Percentiles rank a stretch among this genome's conserved stretches.
These are phyloP conservation scores for Fusarium aywerte DNA, from an alignment of 2,329 filamentous ascomycete genomes.

Conservation along the genomic window DNA sequence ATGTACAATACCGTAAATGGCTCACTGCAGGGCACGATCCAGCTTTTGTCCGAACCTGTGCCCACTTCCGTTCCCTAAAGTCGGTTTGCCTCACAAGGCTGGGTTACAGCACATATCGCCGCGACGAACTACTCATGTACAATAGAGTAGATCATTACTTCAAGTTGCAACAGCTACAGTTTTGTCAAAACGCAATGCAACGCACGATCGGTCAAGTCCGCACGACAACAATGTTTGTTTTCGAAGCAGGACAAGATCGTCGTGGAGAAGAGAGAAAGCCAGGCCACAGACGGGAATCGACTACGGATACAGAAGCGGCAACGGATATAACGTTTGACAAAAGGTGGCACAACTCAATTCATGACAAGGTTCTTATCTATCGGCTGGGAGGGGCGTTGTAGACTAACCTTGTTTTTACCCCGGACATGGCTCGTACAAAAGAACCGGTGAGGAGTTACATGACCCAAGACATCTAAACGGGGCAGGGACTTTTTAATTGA, in stretches of 20 bases:
- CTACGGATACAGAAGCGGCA: not conserved
- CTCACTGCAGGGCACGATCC: not conserved
- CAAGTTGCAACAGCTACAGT: not conserved
- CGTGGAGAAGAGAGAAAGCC: not conserved
- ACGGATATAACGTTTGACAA: not conserved
- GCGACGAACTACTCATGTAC: not conserved
- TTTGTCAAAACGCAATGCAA: slow-evolving; percentile 9
- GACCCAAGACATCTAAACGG: not conserved
- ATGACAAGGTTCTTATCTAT: slow-evolving; percentile 26
- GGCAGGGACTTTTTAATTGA: not conserved
- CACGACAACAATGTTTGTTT: not conserved
- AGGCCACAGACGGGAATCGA: slow-evolving; percentile 10
- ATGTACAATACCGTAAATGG: too few relatives aligned
- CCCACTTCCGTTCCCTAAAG: not conserved
- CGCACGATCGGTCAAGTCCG: slow-evolving; percentile 8
- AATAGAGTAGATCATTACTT: slow-evolving; percentile 23
- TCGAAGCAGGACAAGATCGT: slow-evolving; percentile 6
- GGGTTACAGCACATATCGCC: slow-evolving; percentile 10
- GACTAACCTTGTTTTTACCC: slow-evolving; percentile 9
- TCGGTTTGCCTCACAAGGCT: slow-evolving; percentile 22
- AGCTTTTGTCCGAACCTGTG: not conserved
- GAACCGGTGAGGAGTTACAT: slow-evolving; percentile 12
- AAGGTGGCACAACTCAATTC: slow-evolving; percentile 24
- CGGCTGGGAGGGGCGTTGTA: not conserved
- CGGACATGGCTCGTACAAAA: slow-evolving; percentile 8